These are phyloP conservation scores for Xylaria acuta DNA, from an alignment of 495 filamentous ascomycete species.

Conservation along the genomic window DNA sequence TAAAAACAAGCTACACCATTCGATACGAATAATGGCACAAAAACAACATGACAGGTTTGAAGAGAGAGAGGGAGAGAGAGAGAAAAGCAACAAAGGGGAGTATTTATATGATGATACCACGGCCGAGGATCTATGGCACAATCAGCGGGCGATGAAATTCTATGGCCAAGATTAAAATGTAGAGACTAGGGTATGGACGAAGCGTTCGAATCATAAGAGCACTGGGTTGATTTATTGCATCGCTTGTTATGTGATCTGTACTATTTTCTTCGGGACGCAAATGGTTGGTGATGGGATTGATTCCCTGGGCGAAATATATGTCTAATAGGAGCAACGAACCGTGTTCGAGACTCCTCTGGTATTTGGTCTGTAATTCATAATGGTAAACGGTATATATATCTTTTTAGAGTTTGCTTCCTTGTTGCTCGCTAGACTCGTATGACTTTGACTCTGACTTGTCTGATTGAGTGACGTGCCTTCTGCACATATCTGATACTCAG, in stretches of 20 bases:
- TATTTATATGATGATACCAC: slow-evolving; percentile 1
- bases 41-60: background rate
- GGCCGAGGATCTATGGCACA: background rate
- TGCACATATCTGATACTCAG: background rate
- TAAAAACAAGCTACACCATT: background rate
- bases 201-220: slow-evolving; percentile 7
- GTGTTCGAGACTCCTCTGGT: background rate
- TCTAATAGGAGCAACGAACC: background rate
- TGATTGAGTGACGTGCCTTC: background rate
- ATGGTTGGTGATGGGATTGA: background rate
- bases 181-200: background rate
- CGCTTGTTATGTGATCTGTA: background rate
- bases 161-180: background rate
- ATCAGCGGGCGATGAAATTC: background rate
- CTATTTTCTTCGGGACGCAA: background rate
- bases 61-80: background rate
- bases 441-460: background rate
- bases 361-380: slow-evolving; percentile 1
- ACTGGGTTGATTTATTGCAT: background rate
- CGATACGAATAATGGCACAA: background rate
- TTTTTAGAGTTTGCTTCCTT: background rate
- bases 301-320: background rate
- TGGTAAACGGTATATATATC: background rate
- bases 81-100: background rate
- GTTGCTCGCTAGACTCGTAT: background rate